Conservation (phyloP, 2,329 filamentous ascomycete genomes). For the Mycosphaerella sp. region DNA sequence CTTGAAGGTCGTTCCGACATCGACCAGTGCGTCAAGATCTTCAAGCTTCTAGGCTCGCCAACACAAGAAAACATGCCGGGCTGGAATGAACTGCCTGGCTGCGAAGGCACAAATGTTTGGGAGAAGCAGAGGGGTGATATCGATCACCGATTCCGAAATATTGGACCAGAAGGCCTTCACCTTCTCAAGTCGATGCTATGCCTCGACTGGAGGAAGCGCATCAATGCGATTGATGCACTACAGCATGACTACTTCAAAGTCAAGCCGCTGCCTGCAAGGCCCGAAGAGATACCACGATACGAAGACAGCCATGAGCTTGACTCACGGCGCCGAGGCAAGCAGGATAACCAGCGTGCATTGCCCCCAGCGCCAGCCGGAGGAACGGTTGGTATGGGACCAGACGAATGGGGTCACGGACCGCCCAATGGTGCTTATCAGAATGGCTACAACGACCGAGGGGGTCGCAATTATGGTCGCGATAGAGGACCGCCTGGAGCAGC, state of each 20-base stretch:
- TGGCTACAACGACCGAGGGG: constrained; percentile 26
- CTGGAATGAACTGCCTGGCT: constrained; percentile 76
- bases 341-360: constrained; percentile 73
- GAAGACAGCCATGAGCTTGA: constrained; percentile 98
- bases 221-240: constrained; percentile 90
- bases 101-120: constrained; percentile 63
- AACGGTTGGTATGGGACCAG: constrained; percentile 68
- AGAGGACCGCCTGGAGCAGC: constrained; percentile 33
- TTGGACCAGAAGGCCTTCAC: constrained; percentile 62
- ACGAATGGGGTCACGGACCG: constrained; percentile 51
- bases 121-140: constrained; percentile 59
- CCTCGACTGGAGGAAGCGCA: constrained; percentile 79
- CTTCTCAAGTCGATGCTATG: constrained; percentile 75
- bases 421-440: constrained; percentile 26
- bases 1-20: constrained; percentile 81
- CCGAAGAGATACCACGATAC: constrained; percentile 82
- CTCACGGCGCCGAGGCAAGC: constrained; percentile 65
- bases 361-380: constrained; percentile 90
- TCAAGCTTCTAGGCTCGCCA: constrained; percentile 83
- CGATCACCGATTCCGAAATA: constrained; percentile 58
- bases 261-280: constrained; percentile 68
- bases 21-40: constrained; percentile 89
- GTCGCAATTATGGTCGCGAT: constrained; percentile 25
- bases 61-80: constrained; percentile 89
- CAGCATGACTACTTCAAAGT: constrained; percentile 87